phyloP scores from a whole-genome alignment of 805 yeast species.

The Metschnikowia bowlesiae region DNA sequence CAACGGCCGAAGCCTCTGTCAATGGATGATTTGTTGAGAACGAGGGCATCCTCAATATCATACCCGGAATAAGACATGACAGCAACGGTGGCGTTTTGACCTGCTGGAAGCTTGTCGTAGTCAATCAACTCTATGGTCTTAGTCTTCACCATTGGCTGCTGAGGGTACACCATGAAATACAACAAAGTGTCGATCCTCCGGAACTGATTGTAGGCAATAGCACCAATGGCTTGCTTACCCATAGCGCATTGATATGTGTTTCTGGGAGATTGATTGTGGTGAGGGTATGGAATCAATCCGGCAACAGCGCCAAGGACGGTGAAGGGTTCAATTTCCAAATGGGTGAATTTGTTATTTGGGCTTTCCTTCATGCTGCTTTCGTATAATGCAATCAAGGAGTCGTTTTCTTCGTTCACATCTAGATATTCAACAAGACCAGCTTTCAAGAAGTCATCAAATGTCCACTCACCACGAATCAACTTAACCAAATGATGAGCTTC shows the following conservation, averaged over 20 bases:
- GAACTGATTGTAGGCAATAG: constrained; percentile 95
- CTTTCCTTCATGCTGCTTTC: constrained; percentile 54
- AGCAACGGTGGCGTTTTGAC: constrained; percentile 98
- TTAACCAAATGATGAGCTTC: constrained; percentile 61
- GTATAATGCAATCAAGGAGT: constrained; percentile 85
- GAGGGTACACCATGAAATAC: constrained; percentile 97
- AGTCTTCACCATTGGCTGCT: constrained; percentile 98
- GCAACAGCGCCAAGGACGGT: constrained; percentile 92
- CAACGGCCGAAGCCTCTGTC: constrained; percentile 98
- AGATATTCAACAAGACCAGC: constrained; percentile 90
- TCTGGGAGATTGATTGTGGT: constrained; percentile 89
- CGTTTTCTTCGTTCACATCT: constrained; percentile 97
- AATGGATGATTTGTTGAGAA: constrained; percentile 84
- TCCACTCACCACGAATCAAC: constrained; percentile 65
- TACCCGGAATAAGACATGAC: constrained; percentile 99
- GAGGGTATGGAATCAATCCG: constrained; percentile 88
- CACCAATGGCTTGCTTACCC: constrained; percentile 99
- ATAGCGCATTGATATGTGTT: constrained; percentile 92
- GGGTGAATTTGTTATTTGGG: constrained; percentile 56
- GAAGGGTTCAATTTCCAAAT: constrained; percentile 93
- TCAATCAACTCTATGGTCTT: constrained; percentile 93
- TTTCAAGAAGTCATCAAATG: constrained; percentile 84
- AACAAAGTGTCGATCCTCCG: constrained; percentile 90
- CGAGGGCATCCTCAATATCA: constrained; percentile 98
- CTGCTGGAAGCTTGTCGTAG: constrained; percentile 96